Evolutionary conservation across 1,284 basidiomycete genomes (phyloP).

Genomic region (Cryptococcus jaspeensis): DNA sequence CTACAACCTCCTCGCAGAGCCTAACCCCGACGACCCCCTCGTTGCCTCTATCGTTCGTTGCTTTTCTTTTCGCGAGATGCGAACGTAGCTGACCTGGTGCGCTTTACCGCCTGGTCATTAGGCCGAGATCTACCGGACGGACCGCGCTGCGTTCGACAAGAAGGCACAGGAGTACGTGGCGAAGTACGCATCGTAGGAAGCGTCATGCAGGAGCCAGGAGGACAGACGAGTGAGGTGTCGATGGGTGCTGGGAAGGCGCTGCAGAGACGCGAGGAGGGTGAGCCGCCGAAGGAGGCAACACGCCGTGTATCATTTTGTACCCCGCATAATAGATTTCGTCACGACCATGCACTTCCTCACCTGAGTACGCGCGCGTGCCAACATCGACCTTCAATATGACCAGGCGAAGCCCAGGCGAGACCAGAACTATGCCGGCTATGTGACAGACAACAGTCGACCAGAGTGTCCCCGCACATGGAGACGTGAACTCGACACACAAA

Average conservation of each 20-base stretch:
- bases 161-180: conserved; percentile 45
- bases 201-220: neutral
- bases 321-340: neutral
- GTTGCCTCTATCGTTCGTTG: conserved; percentile 53
- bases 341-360: too few species aligned
- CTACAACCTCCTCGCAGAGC: conserved; percentile 82
- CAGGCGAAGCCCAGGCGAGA: too few species aligned
- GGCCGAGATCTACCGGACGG: conserved; percentile 48
- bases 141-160: conserved; percentile 41
- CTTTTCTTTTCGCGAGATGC: neutral
- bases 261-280: neutral
- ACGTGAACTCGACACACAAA: too few species aligned
- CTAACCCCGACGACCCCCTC: conserved; percentile 85
- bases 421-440: too few species aligned
- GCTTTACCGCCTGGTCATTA: conserved; percentile 4
- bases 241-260: neutral
- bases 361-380: too few species aligned
- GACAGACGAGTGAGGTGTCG: neutral
- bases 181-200: conserved; percentile 20
- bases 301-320: neutral
- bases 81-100: neutral
- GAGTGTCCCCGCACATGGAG: too few species aligned
- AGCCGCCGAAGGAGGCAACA: too few species aligned
- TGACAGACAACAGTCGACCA: too few species aligned
- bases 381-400: too few species aligned